Percentiles rank a stretch among this genome's conserved stretches.
Conservation (phyloP, 352 stramenopile species). For the Globisporangium spiculum region DNA sequence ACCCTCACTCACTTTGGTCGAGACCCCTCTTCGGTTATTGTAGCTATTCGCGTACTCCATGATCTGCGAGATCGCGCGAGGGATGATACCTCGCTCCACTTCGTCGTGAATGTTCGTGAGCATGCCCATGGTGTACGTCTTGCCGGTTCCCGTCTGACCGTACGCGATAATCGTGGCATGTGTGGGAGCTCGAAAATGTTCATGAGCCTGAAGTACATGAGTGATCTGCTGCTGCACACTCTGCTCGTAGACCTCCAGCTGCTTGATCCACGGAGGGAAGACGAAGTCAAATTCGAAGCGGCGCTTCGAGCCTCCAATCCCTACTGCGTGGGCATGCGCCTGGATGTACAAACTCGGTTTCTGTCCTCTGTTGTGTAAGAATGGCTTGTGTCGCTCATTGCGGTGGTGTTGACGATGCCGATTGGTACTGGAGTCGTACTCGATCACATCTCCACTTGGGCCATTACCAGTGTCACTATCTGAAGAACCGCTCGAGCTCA, state of each 20-base stretch:
- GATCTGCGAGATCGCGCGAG: slow-evolving; percentile 55
- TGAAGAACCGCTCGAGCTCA: slow-evolving; percentile 12
- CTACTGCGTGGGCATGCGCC: slow-evolving; percentile 5
- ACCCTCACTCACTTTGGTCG: neutral
- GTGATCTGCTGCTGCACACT: slow-evolving; percentile 38
- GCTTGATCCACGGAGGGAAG: slow-evolving; percentile 46
- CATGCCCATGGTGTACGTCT: slow-evolving; percentile 81
- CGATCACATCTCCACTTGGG: slow-evolving; percentile 18
- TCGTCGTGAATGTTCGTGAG: slow-evolving; percentile 33
- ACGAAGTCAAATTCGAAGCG: slow-evolving; percentile 70
- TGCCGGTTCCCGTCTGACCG: slow-evolving; percentile 70
- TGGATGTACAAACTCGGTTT: slow-evolving; percentile 25
- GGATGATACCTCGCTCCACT: slow-evolving; percentile 51
- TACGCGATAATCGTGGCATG: slow-evolving; percentile 64
- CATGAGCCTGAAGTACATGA: slow-evolving; percentile 35
- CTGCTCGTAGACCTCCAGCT: slow-evolving; percentile 48
- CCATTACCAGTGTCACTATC: slow-evolving; percentile 11
- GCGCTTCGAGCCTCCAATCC: slow-evolving; percentile 19
- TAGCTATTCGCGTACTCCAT: slow-evolving; percentile 27
- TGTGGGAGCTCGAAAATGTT: slow-evolving; percentile 13
- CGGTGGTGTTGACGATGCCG: neutral
- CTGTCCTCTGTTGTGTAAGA: slow-evolving; percentile 11
- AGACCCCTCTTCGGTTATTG: slow-evolving; percentile 14
- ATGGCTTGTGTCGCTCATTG: neutral
- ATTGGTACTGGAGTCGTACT: slow-evolving; percentile 15